Base-by-base conservation (phyloP, 768 basidiomycete genomes). In the Amanita subjunquillea region DNA sequence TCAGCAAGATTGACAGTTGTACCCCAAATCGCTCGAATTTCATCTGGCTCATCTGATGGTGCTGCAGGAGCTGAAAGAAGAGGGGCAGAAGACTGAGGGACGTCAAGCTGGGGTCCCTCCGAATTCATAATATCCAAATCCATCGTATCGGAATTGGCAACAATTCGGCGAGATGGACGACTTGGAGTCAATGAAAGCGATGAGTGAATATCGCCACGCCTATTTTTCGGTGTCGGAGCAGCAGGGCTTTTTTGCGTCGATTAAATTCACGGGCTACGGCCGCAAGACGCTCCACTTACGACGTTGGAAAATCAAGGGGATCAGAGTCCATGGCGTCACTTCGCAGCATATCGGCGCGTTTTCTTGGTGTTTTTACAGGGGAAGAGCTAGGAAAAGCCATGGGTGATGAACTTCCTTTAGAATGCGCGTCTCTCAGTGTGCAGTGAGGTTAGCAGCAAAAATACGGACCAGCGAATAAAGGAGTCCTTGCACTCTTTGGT, bases 1-100 rank as follows among this genome's bases (percentile, higher is more conserved):
- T 95, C 88, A 3, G 82, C 77, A 25, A 99, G 76, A 58, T 90
- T 88, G 60, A 99, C 93, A 1, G 91, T 94, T 0, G 96, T 99
- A 29, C 96, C 96, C 95, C 96, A 99, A 55, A 99, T 91, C 22
- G 91, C 92, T 51, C 89, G 78, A 48, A 91, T 87, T 58, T 89
- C 89, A 53, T 89, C 88, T 0, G 85, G 85, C 51, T 85, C 84
- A 55, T 85, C 87, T 10, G 78, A 80, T 12, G 78, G 80, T 1
- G 65, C 74, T 27, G 72, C 76, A 13, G 77, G 81, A 6, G 75
- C 87, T 50, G 85, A 87, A 39, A 83, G 77, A 44, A 61, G 63
- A 7, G 72, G 72, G 10, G 60, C 58, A 48, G 77, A 81, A 3
- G 83, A 85, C 20, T 72, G 64, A 8, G 83, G 82, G 9, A 83